phyloP scores from a whole-genome alignment of 805 yeast genomes.

The Starmerella geochares region DNA sequence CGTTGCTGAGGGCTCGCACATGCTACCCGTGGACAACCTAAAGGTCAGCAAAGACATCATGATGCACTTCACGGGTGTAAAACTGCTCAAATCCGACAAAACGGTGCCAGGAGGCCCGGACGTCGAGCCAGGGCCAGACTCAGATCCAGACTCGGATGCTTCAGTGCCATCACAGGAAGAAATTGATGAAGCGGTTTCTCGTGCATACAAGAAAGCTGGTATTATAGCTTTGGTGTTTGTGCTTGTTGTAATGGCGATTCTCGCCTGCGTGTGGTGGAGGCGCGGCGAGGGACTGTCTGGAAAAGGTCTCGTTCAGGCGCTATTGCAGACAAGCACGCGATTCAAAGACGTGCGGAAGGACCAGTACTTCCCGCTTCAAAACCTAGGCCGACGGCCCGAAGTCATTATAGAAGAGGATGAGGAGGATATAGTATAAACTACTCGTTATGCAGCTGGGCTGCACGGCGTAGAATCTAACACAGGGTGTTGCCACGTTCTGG shows the following conservation, averaged over 20 bases:
- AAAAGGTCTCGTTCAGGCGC: constrained; percentile 20
- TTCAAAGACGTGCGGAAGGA: not conserved
- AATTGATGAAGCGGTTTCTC: constrained; percentile 30
- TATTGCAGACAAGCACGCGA: constrained; percentile 20
- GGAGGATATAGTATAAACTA: constrained; percentile 14
- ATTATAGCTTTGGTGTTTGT: constrained; percentile 32
- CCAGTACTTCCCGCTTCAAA: constrained; percentile 21
- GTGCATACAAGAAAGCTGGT: constrained; percentile 35
- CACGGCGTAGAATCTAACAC: too few relatives aligned
- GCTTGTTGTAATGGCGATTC: constrained; percentile 22
- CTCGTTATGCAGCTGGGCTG: too few relatives aligned
- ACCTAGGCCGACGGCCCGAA: constrained; percentile 20
- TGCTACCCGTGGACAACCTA: constrained; percentile 72
- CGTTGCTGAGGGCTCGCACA: constrained; percentile 72
- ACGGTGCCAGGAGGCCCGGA: not conserved
- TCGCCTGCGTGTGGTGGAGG: constrained; percentile 22
- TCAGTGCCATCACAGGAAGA: not conserved
- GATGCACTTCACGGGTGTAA: constrained; percentile 1
- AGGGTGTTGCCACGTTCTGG: too few relatives aligned
- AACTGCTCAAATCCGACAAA: not conserved
- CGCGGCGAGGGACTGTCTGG: constrained; percentile 20
- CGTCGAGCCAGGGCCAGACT: too few relatives aligned
- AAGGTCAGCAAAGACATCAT: constrained; percentile 28
- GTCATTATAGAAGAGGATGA: constrained; percentile 25
- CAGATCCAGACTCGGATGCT: not conserved